Evolutionary conservation across 148 eudicot genomes (phyloP).

Genomic region (Chenopodium berlandieri): DNA sequence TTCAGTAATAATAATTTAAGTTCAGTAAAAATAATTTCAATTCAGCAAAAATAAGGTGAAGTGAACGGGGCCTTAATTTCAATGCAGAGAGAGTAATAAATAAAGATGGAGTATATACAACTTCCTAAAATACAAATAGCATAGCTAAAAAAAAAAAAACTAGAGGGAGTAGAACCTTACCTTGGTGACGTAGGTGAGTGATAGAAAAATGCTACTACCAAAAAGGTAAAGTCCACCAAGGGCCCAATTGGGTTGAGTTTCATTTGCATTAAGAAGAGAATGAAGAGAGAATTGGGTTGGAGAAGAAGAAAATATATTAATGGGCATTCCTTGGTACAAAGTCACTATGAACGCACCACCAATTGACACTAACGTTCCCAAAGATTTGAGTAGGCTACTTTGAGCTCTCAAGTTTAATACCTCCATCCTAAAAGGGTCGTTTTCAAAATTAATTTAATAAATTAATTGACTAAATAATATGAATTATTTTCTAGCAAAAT

Average conservation of each 20-base stretch:
- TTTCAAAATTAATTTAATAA: background rate
- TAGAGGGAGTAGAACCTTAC: constrained; percentile 3
- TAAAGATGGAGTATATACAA: too few relatives aligned
- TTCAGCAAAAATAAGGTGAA: too few relatives aligned
- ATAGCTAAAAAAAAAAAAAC: too few relatives aligned
- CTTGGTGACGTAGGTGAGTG: constrained; percentile 33
- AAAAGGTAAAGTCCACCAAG: constrained; percentile 40
- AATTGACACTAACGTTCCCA: constrained; percentile 44
- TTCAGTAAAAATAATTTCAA: too few relatives aligned
- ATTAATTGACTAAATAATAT: too few relatives aligned
- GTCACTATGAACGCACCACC: constrained; percentile 42
- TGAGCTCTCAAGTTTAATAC: constrained; percentile 31
- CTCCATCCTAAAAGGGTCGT: constrained; percentile 39
- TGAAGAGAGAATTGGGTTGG: background rate
- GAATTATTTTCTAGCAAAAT: too few relatives aligned
- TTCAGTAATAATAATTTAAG: too few relatives aligned
- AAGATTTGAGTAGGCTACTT: constrained; percentile 33
- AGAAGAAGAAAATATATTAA: constrained; percentile 23
- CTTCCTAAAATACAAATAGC: too few relatives aligned
- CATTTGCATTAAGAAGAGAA: constrained; percentile 2
- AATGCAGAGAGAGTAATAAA: too few relatives aligned
- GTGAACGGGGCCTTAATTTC: too few relatives aligned
- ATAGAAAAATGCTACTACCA: constrained; percentile 31
- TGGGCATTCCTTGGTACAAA: constrained; percentile 39
- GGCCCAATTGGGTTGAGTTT: constrained; percentile 34